A percentile compares a stretch with the other conserved stretches of the same genome.
These are phyloP conservation scores for Anthracocystis walkeri DNA, from an alignment of 1,284 basidiomycete species.

Conservation along the genomic window DNA sequence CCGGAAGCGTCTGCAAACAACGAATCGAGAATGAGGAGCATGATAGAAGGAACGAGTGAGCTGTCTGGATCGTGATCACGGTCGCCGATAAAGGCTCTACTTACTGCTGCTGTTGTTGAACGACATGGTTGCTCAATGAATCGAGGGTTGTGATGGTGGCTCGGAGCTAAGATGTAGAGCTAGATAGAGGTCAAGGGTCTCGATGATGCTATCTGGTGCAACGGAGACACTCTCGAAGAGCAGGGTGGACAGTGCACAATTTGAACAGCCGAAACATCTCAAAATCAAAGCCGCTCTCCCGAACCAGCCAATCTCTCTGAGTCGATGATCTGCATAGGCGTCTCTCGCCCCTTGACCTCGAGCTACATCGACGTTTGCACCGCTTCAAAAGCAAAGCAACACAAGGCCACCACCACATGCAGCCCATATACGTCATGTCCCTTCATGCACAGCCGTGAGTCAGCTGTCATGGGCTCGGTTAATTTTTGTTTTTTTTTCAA, in stretches of 20 bases:
- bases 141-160: neutral
- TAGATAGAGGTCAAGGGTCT: neutral
- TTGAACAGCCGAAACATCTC: neutral
- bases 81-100: neutral
- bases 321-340: neutral
- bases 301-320: neutral
- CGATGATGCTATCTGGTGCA: neutral
- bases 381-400: neutral
- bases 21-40: neutral
- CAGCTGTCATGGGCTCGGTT: slow-evolving; percentile 23
- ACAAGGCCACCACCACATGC: neutral
- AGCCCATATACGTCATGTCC: slow-evolving; percentile 19
- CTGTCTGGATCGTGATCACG: neutral
- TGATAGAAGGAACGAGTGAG: neutral
- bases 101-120: slow-evolving; percentile 35
- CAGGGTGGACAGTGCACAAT: slow-evolving; percentile 9
- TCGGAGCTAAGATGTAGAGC: neutral
- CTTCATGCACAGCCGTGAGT: slow-evolving; percentile 13
- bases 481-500: neutral
- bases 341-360: neutral
- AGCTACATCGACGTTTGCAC: too few relatives aligned
- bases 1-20: slow-evolving; percentile 22
- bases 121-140: slow-evolving; percentile 12
- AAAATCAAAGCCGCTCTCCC: too few relatives aligned
- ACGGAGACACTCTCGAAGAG: neutral